Evolutionary conservation across 2,329 filamentous ascomycete genomes (phyloP), one percentile per base, ranked within the genome.

Genomic region (Aspergillus arachidicola): DNA sequence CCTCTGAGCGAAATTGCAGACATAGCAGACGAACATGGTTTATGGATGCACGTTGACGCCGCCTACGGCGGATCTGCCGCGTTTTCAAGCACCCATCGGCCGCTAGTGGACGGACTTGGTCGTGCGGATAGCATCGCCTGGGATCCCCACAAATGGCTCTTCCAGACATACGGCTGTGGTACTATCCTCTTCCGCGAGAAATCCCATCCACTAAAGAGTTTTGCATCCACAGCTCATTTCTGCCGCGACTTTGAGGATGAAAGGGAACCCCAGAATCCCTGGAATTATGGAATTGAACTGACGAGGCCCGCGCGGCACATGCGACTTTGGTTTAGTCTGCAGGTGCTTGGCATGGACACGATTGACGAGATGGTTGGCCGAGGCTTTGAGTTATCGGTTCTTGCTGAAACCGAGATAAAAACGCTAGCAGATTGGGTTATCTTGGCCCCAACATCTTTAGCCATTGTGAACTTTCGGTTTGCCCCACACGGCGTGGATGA

Each of bases 71-170:
- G 58, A 4, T 71, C 69, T 1, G 61, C 59, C 4, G 59, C 62
- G 4, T 57, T 72, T 12, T 72, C 68, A 16, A 50, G 62, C 11
- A 57, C 53, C 5, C 58, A 62, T 6, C 28, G 36, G 10, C 0
- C 41, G 0, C 57, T 68, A 2, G 12, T 66, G 3, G 21, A 62
- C 28, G 71, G 66, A 23, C 12, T 73, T 2, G 65, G 53, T 2
- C 55, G 51, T 10, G 70, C 61, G 9, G 66, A 73, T 51, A 72
- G 69, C 53, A 61, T 73, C 23, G 58, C 70, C 7, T 72, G 70
- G 70, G 69, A 72, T 50, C 66, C 65, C 1, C 69, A 72, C 57
- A 72, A 72, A 50, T 72, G 70, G 70, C 57, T 72, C 0, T 70
- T 72, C 21, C 69, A 71, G 48, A 71, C 66, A 1, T 66, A 69